phyloP scores from a whole-genome alignment of 1,284 basidiomycete genomes.

The Malassezia caprae region DNA sequence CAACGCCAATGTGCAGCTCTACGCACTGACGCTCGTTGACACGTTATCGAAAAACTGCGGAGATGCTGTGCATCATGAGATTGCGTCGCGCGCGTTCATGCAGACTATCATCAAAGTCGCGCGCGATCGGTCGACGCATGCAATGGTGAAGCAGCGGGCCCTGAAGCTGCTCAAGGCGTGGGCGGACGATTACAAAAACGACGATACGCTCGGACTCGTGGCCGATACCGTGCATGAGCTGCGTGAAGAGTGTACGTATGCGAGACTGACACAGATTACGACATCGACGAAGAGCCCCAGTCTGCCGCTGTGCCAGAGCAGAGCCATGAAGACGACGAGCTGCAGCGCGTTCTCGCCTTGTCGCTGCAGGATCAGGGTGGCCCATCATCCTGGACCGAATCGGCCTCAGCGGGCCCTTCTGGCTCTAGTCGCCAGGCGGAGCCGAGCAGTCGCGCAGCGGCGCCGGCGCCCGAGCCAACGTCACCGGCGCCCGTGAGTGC shows the following conservation, averaged over 20 bases:
- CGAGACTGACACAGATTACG: constrained; percentile 14
- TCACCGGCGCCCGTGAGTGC: constrained; percentile 26
- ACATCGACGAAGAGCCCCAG: constrained; percentile 18
- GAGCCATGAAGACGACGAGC: constrained; percentile 43
- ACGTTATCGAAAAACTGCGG: constrained; percentile 72
- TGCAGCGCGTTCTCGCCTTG: constrained; percentile 39
- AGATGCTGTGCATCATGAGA: constrained; percentile 69
- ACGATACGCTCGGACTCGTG: constrained; percentile 76
- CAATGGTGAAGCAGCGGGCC: constrained; percentile 70
- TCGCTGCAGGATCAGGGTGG: constrained; percentile 38
- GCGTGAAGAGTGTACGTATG: constrained; percentile 60
- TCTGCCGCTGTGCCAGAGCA: constrained; percentile 22
- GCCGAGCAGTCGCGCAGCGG: neutral
- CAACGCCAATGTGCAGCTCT: constrained; percentile 91
- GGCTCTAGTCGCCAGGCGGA: neutral
- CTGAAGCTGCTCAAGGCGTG: constrained; percentile 69
- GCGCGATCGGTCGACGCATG: constrained; percentile 81
- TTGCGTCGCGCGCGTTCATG: constrained; percentile 81
- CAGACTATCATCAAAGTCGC: constrained; percentile 74
- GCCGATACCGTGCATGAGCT: constrained; percentile 75
- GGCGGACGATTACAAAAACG: constrained; percentile 65
- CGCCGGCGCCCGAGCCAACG: neutral
- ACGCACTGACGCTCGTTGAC: constrained; percentile 58
- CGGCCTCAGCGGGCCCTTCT: neutral
- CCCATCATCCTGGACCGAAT: neutral